Conservation (phyloP, 2,329 filamentous ascomycete species). For the Colletotrichum zoysiae region DNA sequence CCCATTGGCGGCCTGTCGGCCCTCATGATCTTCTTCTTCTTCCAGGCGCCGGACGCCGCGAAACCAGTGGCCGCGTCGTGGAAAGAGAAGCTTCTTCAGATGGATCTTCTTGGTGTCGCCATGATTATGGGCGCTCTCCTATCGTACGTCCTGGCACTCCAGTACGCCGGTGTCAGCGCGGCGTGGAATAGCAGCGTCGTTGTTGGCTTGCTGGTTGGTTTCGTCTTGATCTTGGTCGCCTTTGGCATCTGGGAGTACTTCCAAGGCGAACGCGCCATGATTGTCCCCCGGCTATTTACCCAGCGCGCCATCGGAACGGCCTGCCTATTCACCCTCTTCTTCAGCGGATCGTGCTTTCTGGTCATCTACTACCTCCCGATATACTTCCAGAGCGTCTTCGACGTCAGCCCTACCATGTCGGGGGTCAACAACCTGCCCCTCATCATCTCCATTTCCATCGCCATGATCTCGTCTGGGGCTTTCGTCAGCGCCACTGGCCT, state of each 20-base stretch:
- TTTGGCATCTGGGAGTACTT: slow-evolving; percentile 58
- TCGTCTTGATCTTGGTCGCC: slow-evolving; percentile 45
- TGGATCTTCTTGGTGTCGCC: slow-evolving; percentile 55
- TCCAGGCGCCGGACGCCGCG: slow-evolving; percentile 41
- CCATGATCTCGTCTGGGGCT: slow-evolving; percentile 40
- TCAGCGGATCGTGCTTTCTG: slow-evolving; percentile 56
- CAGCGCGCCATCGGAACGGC: slow-evolving; percentile 56
- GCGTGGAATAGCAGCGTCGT: slow-evolving; percentile 59
- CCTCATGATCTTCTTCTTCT: slow-evolving; percentile 44
- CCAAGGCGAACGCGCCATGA: slow-evolving; percentile 57
- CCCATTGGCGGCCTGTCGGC: slow-evolving; percentile 49
- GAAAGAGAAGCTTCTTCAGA: slow-evolving; percentile 46
- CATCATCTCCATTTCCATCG: slow-evolving; percentile 32
- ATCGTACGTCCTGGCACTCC: slow-evolving; percentile 61
- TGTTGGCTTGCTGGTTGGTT: slow-evolving; percentile 53
- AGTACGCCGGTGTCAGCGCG: slow-evolving; percentile 59
- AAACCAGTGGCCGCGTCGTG: slow-evolving; percentile 42
- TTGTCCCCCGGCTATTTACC: slow-evolving; percentile 58
- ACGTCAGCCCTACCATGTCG: slow-evolving; percentile 47
- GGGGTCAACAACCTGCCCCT: slow-evolving; percentile 51
- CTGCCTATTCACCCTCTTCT: slow-evolving; percentile 54
- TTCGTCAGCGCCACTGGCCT: slow-evolving; percentile 20
- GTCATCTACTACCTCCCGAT: slow-evolving; percentile 61
- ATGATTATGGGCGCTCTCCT: slow-evolving; percentile 60
- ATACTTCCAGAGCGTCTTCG: slow-evolving; percentile 52